phyloP scores from a whole-genome alignment of 352 stramenopile genomes.

The Pythium aristosporum region DNA sequence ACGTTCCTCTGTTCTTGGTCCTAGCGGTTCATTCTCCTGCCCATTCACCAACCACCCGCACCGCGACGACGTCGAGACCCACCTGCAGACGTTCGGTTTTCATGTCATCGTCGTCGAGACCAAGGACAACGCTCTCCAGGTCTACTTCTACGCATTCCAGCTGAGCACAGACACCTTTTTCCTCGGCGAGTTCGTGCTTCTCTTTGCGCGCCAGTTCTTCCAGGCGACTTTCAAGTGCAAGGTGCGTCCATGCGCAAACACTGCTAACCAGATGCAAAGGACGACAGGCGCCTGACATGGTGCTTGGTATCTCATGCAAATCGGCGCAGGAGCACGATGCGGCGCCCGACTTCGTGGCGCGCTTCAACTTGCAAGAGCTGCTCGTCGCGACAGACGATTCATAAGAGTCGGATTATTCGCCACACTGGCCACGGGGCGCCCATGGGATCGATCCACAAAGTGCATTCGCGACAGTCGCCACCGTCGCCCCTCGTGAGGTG shows the following conservation, averaged over 20 bases:
- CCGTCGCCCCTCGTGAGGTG: neutral
- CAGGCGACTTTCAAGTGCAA: slow-evolving; percentile 83
- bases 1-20: neutral
- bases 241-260: slow-evolving; percentile 28
- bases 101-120: slow-evolving; percentile 54
- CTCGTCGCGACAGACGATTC: slow-evolving; percentile 35
- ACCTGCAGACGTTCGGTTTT: slow-evolving; percentile 50
- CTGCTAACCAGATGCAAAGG: neutral
- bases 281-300: neutral
- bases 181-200: slow-evolving; percentile 74
- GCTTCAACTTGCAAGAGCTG: slow-evolving; percentile 73
- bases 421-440: no score
- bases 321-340: slow-evolving; percentile 39
- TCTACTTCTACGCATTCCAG: slow-evolving; percentile 69
- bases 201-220: slow-evolving; percentile 74
- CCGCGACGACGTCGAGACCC: slow-evolving; percentile 39
- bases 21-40: slow-evolving; percentile 75
- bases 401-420: neutral
- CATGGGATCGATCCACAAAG: neutral
- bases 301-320: neutral
- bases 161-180: slow-evolving; percentile 49
- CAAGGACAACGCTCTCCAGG: slow-evolving; percentile 56
- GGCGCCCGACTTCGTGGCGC: slow-evolving; percentile 61
- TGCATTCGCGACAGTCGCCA: neutral
- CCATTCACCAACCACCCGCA: slow-evolving; percentile 56